These are phyloP conservation scores for Wickerhamiella australiensis DNA, from an alignment of 805 yeast genomes.

Conservation along the genomic window DNA sequence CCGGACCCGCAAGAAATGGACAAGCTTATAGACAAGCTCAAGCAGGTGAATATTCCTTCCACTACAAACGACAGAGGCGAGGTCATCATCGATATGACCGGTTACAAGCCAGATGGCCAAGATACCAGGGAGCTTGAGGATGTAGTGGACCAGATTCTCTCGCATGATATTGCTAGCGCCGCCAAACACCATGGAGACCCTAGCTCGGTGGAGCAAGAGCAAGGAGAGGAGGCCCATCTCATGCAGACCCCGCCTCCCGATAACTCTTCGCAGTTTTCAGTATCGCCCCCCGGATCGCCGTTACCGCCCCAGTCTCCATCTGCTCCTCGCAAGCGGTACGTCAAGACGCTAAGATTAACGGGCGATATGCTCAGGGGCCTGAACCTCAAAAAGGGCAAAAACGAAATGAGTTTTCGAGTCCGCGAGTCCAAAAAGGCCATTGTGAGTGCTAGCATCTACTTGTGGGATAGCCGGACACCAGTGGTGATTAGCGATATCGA, in stretches of 20 bases:
- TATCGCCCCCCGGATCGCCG: conserved; percentile 7
- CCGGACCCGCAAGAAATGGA: conserved; percentile 21
- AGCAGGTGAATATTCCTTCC: conserved; percentile 67
- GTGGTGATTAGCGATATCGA: conserved; percentile 95
- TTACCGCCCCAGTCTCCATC: conserved; percentile 14
- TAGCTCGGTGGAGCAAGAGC: neutral
- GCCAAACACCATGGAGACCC: conserved; percentile 3
- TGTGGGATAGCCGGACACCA: conserved; percentile 77
- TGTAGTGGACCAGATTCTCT: conserved; percentile 54
- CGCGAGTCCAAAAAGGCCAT: conserved; percentile 65
- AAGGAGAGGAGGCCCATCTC: neutral
- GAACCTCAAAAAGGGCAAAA: conserved; percentile 64
- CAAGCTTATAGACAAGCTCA: conserved; percentile 18
- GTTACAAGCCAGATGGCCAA: conserved; percentile 65
- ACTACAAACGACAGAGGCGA: conserved; percentile 83
- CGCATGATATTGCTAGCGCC: conserved; percentile 50
- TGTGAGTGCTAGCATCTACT: conserved; percentile 56
- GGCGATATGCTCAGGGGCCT: conserved; percentile 75
- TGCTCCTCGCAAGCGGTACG: conserved; percentile 32
- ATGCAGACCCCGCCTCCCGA: neutral
- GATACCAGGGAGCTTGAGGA: conserved; percentile 61
- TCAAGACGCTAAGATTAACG: conserved; percentile 80
- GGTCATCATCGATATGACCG: conserved; percentile 83
- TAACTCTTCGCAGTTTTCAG: neutral
- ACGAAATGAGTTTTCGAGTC: conserved; percentile 65